A percentile compares a stretch with the other conserved stretches of the same genome.
Conservation (phyloP, 83 land plant genomes). For the Picea abies region DNA sequence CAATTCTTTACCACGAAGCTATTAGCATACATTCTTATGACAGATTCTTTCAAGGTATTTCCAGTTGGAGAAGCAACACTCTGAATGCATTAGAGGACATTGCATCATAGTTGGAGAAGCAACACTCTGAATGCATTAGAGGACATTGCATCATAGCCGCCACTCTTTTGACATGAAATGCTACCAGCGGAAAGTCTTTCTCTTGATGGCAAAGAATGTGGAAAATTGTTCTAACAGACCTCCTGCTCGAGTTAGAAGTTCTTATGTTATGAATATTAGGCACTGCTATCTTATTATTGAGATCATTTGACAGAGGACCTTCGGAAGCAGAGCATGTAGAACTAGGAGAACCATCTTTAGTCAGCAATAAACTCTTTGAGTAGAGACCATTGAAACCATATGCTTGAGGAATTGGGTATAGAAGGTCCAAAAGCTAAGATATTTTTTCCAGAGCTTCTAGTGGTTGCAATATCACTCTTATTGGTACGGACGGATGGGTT, state of each 20-base stretch:
- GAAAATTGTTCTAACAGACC: not conserved
- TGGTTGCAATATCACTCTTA: not conserved
- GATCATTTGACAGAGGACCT: not conserved
- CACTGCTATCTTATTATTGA: not conserved
- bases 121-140: not conserved
- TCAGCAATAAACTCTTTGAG: constrained; percentile 1
- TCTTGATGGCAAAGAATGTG: constrained; percentile 4
- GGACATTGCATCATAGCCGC: constrained; percentile 5
- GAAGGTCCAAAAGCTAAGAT: not conserved
- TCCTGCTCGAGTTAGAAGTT: not conserved
- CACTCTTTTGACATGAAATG: not conserved
- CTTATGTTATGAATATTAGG: constrained; percentile 1
- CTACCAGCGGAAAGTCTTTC: not conserved
- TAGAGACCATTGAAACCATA: not conserved
- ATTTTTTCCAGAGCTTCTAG: not conserved
- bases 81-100: not conserved
- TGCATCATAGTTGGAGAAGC: not conserved
- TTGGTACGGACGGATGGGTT: not conserved
- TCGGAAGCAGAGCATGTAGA: not conserved
- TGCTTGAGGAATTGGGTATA: not conserved
- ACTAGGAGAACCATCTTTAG: not conserved
- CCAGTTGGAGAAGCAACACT: no score
- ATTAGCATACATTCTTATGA: not conserved
- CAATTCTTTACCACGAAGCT: no score
- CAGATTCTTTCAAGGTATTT: no score